Conservation (phyloP, 2,329 filamentous ascomycete species). For the Fusarium camptoceras region DNA sequence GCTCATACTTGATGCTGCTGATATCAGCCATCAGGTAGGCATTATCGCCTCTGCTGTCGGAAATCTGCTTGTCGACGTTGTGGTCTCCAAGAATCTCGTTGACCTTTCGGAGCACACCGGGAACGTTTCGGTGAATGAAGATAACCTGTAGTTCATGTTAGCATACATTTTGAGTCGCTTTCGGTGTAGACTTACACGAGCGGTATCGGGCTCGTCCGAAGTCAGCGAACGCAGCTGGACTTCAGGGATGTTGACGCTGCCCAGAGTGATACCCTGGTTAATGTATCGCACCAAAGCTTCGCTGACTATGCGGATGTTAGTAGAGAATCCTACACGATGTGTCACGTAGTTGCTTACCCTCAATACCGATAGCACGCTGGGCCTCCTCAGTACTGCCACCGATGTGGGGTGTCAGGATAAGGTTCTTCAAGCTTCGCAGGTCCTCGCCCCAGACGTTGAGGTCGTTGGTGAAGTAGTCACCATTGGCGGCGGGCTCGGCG, state of each 20-base stretch:
- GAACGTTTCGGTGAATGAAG: conserved; percentile 96
- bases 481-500: conserved; percentile 91
- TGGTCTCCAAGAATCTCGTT: conserved; percentile 95
- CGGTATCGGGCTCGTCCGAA: conserved; percentile 87
- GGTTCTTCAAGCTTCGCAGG: conserved; percentile 84
- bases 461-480: conserved; percentile 89
- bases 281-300: conserved; percentile 93
- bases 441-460: conserved; percentile 90
- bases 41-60: conserved; percentile 91
- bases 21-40: conserved; percentile 99
- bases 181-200: conserved; percentile 67
- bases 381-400: conserved; percentile 98
- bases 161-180: background rate
- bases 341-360: conserved; percentile 62
- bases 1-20: conserved; percentile 81
- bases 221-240: conserved; percentile 90
- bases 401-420: conserved; percentile 96
- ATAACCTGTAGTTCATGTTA: conserved; percentile 69
- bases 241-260: conserved; percentile 97
- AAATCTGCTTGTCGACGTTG: conserved; percentile 99
- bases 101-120: conserved; percentile 92
- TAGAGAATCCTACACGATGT: background rate
- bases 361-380: conserved; percentile 93
- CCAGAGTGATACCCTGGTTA: conserved; percentile 91
- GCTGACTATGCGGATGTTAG: conserved; percentile 66